A percentile compares a stretch with the other conserved stretches of the same genome.
These are phyloP conservation scores for Stereocaulon alpinum DNA, from an alignment of 495 filamentous ascomycete species.

Conservation along the genomic window DNA sequence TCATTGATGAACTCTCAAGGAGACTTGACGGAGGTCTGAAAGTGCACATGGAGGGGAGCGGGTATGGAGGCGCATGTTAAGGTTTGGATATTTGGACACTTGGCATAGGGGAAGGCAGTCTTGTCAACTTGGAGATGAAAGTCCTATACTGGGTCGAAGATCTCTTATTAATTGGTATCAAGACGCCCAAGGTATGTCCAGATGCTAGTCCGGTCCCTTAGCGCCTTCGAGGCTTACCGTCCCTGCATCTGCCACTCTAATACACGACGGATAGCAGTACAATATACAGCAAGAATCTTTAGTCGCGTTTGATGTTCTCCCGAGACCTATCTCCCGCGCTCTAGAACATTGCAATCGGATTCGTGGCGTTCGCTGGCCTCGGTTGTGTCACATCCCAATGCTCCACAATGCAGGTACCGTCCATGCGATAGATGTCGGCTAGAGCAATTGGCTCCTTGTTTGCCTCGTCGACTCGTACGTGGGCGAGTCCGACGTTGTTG, in stretches of 20 bases:
- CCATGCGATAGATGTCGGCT: constrained; percentile 16
- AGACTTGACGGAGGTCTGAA: not conserved
- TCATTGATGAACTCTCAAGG: not conserved
- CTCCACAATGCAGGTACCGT: constrained; percentile 18
- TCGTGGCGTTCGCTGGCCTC: constrained; percentile 15
- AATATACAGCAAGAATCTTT: too few relatives aligned
- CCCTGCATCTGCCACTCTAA: too few relatives aligned
- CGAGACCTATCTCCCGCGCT: not conserved
- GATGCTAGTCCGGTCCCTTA: too few relatives aligned
- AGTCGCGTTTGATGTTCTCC: not conserved
- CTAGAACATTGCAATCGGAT: constrained; percentile 16
- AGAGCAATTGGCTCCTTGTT: constrained; percentile 10
- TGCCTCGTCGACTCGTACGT: constrained; percentile 7
- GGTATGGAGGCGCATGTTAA: not conserved
- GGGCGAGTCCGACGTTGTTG: constrained; percentile 15
- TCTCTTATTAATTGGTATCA: too few relatives aligned
- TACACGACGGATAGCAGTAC: too few relatives aligned
- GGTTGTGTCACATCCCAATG: constrained; percentile 17
- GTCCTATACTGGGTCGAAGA: too few relatives aligned
- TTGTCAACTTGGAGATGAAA: too few relatives aligned
- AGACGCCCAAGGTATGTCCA: too few relatives aligned
- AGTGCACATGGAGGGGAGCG: constrained; percentile 1
- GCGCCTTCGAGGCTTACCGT: too few relatives aligned
- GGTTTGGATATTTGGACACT: too few relatives aligned
- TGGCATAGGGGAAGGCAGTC: too few relatives aligned